These are phyloP conservation scores for Pyrenophora seminiperda DNA, from an alignment of 2,329 filamentous ascomycete species.

Conservation along the genomic window DNA sequence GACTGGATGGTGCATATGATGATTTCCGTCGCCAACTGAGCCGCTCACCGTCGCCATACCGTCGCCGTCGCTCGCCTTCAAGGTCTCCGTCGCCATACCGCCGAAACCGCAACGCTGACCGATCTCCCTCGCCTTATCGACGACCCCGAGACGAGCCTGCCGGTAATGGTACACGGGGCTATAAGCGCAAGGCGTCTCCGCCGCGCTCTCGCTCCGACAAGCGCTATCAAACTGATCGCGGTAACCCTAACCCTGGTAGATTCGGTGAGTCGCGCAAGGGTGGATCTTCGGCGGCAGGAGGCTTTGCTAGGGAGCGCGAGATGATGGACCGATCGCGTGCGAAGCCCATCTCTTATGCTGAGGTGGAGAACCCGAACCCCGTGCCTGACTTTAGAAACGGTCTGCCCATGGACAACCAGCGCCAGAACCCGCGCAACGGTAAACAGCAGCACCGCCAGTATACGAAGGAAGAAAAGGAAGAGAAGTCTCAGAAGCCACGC, in stretches of 20 bases:
- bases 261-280: conserved; percentile 65
- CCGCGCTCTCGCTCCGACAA: conserved; percentile 58
- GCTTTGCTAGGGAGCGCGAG: conserved; percentile 15
- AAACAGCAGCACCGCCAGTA: neutral
- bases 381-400: conserved; percentile 24
- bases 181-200: conserved; percentile 51
- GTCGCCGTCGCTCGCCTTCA: conserved; percentile 30
- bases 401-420: conserved; percentile 14
- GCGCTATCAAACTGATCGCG: conserved; percentile 54
- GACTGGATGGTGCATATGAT: conserved; percentile 36
- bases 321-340: conserved; percentile 18
- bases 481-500: neutral
- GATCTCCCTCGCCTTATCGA: conserved; percentile 39
- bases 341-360: conserved; percentile 40
- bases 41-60: conserved; percentile 42
- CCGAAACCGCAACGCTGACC: conserved; percentile 25
- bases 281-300: conserved; percentile 32
- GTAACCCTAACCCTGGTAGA: too few species aligned
- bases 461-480: too few species aligned
- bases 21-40: conserved; percentile 32
- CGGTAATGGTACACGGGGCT: conserved; percentile 39
- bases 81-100: conserved; percentile 40
- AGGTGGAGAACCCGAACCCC: conserved; percentile 53
- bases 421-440: conserved; percentile 8
- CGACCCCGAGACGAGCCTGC: conserved; percentile 30